A percentile compares a stretch with the other conserved stretches of the same genome.
Evolutionary conservation across 192 early-diverging fungal species (phyloP).

Genomic region (Backusella macrospora): DNA sequence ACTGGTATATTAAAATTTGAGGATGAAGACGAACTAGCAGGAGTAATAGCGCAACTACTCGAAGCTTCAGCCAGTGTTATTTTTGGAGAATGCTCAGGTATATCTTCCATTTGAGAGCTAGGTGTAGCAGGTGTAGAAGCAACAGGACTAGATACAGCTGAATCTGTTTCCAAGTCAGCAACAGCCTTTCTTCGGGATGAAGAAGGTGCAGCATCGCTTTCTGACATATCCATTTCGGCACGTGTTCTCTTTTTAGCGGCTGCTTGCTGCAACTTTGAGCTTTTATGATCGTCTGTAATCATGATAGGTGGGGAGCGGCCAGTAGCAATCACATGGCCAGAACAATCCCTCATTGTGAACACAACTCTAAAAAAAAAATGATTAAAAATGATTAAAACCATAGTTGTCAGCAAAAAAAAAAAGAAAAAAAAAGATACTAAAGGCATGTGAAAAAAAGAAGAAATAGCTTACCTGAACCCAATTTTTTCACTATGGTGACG

Average conservation of each 20-base stretch:
- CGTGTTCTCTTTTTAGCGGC: slow-evolving; percentile 49
- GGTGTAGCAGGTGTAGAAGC: slow-evolving; percentile 43
- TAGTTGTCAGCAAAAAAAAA: neutral
- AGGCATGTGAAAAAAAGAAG: slow-evolving; percentile 7
- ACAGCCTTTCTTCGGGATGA: neutral
- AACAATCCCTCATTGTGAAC: slow-evolving; percentile 65
- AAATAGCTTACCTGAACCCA: slow-evolving; percentile 66
- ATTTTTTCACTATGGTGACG: slow-evolving; percentile 84
- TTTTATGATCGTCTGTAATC: slow-evolving; percentile 92
- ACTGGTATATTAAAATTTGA: neutral
- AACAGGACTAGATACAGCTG: slow-evolving; percentile 42
- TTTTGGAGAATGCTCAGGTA: slow-evolving; percentile 5
- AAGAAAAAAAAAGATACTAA: neutral
- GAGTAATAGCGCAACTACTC: neutral
- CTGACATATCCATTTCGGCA: slow-evolving; percentile 49
- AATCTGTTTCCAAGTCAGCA: slow-evolving; percentile 36
- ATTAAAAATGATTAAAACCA: neutral
- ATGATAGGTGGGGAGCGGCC: slow-evolving; percentile 81
- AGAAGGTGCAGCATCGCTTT: neutral
- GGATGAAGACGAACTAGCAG: no score
- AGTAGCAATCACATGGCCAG: slow-evolving; percentile 62
- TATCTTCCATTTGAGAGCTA: slow-evolving; percentile 29
- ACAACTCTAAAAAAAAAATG: slow-evolving; percentile 53
- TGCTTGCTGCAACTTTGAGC: slow-evolving; percentile 59
- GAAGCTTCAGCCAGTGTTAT: neutral